Percentiles rank a stretch among this genome's conserved stretches.
phyloP scores from a whole-genome alignment of 2,329 filamentous ascomycete genomes.

The Endoconidiophora polonica region DNA sequence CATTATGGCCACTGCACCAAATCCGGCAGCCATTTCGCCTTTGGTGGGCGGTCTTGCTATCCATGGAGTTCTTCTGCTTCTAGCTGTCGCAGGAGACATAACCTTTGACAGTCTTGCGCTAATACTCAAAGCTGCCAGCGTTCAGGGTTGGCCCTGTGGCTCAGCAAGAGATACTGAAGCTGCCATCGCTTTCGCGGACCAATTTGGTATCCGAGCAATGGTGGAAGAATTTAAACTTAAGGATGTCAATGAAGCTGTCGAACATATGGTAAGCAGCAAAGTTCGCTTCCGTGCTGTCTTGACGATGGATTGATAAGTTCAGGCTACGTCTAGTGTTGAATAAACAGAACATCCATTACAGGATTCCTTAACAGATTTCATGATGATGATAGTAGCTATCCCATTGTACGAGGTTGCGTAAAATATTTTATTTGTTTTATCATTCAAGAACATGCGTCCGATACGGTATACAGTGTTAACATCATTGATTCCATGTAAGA shows the following conservation, averaged over 20 bases:
- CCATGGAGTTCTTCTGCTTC: slow-evolving; percentile 41
- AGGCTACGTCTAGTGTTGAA: too few relatives aligned
- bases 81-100: slow-evolving; percentile 31
- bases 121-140: slow-evolving; percentile 34
- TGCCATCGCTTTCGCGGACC: slow-evolving; percentile 46
- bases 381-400: too few relatives aligned
- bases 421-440: too few relatives aligned
- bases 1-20: slow-evolving; percentile 47
- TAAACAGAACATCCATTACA: too few relatives aligned
- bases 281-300: slow-evolving; percentile 30
- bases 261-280: slow-evolving; percentile 25
- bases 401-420: too few relatives aligned
- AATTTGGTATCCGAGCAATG: slow-evolving; percentile 46
- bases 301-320: slow-evolving; percentile 19
- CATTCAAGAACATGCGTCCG: too few relatives aligned
- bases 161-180: slow-evolving; percentile 47
- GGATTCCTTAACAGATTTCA: too few relatives aligned
- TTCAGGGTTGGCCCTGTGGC: slow-evolving; percentile 49
- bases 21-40: slow-evolving; percentile 34
- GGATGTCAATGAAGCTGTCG: slow-evolving; percentile 29
- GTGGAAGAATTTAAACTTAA: slow-evolving; percentile 46
- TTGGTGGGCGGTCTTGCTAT: slow-evolving; percentile 36
- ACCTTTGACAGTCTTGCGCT: slow-evolving; percentile 27
- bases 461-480: too few relatives aligned
- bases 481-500: too few relatives aligned